These are phyloP conservation scores for Dictyostelium intermedium DNA, from an alignment of 78 protist genomes.

Conservation along the genomic window DNA sequence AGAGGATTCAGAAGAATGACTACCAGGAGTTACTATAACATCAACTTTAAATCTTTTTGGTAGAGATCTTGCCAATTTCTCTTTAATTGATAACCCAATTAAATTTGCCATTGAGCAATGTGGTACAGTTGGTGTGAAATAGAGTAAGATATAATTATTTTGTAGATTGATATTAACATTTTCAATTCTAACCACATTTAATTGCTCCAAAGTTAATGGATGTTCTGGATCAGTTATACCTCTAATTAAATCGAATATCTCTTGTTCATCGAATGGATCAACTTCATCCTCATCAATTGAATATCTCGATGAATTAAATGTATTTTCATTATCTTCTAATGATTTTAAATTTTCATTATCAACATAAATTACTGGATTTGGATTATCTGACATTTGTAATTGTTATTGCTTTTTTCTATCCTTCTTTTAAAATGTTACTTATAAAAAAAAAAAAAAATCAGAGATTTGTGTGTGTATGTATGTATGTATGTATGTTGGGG, in stretches of 20 bases:
- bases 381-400: slow-evolving; percentile 57
- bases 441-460: too few species aligned
- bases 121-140: slow-evolving; percentile 94
- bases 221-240: slow-evolving; percentile 96
- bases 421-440: not conserved
- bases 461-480: not conserved
- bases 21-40: slow-evolving; percentile 73
- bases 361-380: slow-evolving; percentile 70
- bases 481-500: too few species aligned
- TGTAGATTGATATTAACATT: slow-evolving; percentile 75
- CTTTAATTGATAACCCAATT: slow-evolving; percentile 93
- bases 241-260: slow-evolving; percentile 72
- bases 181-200: slow-evolving; percentile 81
- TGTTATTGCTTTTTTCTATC: not conserved
- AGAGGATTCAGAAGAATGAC: slow-evolving; percentile 65
- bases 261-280: slow-evolving; percentile 53
- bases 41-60: slow-evolving; percentile 89
- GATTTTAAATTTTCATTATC: not conserved
- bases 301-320: slow-evolving; percentile 9
- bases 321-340: not conserved
- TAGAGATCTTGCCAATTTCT: slow-evolving; percentile 86
- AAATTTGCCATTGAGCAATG: slow-evolving; percentile 95
- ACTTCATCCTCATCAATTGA: slow-evolving; percentile 31
- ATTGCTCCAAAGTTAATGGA: slow-evolving; percentile 95
- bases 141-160: slow-evolving; percentile 32